Evolutionary conservation across 345 rosid genomes (phyloP).

Genomic region (Populus deltoides): DNA sequence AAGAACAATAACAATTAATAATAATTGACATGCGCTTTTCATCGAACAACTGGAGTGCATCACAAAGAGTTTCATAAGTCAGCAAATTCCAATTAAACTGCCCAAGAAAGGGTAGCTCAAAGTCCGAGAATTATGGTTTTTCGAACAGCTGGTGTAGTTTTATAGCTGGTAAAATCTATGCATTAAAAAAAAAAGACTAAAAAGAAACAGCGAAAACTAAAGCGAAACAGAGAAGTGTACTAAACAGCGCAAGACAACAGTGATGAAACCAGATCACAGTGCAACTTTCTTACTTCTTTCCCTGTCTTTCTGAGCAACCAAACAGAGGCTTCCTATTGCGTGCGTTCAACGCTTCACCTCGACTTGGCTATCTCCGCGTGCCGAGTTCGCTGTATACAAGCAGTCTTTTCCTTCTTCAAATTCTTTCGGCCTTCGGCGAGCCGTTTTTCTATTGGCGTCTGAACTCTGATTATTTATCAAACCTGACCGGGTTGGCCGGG

Average conservation of each 20-base stretch:
- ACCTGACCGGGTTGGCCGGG: too few relatives aligned
- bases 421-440: background rate
- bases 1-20: background rate
- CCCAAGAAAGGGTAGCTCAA: background rate
- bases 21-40: background rate
- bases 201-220: too few relatives aligned
- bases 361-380: background rate
- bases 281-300: background rate
- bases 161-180: too few relatives aligned
- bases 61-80: background rate
- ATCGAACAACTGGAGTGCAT: conserved; percentile 8
- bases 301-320: background rate
- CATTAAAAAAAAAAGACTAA: too few relatives aligned
- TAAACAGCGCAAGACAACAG: background rate
- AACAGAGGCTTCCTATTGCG: background rate
- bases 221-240: background rate
- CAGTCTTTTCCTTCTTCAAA: background rate
- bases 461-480: too few relatives aligned
- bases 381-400: background rate
- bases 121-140: background rate
- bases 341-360: background rate
- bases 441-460: background rate
- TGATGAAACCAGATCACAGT: background rate
- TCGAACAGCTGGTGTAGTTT: background rate
- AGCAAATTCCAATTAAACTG: background rate